phyloP scores from a whole-genome alignment of 495 filamentous ascomycete genomes.

The Aspergillus olivimuriae region DNA sequence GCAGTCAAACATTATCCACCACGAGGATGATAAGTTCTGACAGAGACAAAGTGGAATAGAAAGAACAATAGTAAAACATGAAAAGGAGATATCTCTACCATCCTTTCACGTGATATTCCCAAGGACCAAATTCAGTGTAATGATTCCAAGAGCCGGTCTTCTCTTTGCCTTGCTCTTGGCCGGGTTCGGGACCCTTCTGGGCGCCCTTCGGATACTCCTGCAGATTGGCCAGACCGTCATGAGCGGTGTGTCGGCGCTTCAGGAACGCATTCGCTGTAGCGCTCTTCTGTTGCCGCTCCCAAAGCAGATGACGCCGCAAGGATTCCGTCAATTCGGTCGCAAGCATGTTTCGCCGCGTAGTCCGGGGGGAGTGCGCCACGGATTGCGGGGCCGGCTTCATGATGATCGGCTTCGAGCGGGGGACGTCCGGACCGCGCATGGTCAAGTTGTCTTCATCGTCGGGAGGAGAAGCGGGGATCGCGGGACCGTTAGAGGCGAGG shows the following conservation, averaged over 20 bases:
- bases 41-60: slow-evolving; percentile 8
- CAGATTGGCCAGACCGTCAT: slow-evolving; percentile 79
- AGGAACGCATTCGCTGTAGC: slow-evolving; percentile 81
- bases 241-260: slow-evolving; percentile 86
- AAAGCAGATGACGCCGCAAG: slow-evolving; percentile 69
- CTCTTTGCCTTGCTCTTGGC: slow-evolving; percentile 20
- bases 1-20: slow-evolving; percentile 21
- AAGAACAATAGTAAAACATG: slow-evolving; percentile 3
- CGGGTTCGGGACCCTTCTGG: slow-evolving; percentile 15
- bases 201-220: slow-evolving; percentile 53
- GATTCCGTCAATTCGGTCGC: slow-evolving; percentile 85
- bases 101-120: slow-evolving; percentile 65
- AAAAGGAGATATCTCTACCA: slow-evolving; percentile 42
- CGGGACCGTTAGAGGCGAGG: slow-evolving; percentile 65
- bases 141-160: slow-evolving; percentile 59
- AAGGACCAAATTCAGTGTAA: slow-evolving; percentile 57
- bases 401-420: slow-evolving; percentile 81
- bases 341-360: slow-evolving; percentile 95
- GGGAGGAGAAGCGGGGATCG: slow-evolving; percentile 64
- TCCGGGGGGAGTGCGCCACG: slow-evolving; percentile 76
- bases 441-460: slow-evolving; percentile 62
- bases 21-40: slow-evolving; percentile 17
- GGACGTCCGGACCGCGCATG: slow-evolving; percentile 67
- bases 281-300: slow-evolving; percentile 86
- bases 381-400: slow-evolving; percentile 54